A percentile compares a stretch with the other conserved stretches of the same genome.
These are phyloP conservation scores for Solanum virginianum DNA, from an alignment of 257 asterid genomes.

Conservation along the genomic window DNA sequence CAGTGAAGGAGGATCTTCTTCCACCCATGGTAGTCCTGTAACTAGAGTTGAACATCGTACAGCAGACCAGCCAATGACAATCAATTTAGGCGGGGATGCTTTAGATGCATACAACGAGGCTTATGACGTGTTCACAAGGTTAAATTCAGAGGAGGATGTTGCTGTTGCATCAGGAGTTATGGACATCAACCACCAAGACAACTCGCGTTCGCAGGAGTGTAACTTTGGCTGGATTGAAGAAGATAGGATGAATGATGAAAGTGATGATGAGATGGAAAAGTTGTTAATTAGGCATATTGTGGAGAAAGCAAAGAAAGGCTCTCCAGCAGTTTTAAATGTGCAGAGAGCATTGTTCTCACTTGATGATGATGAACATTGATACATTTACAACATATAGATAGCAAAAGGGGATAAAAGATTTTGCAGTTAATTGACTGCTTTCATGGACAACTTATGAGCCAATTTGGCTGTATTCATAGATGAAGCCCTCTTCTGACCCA, in stretches of 20 bases:
- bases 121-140: constrained; percentile 34
- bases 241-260: constrained; percentile 14
- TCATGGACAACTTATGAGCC: not conserved
- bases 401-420: not conserved
- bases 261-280: constrained; percentile 68
- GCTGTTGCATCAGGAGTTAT: constrained; percentile 3
- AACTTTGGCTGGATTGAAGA: constrained; percentile 1
- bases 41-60: constrained; percentile 1
- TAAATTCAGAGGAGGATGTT: constrained; percentile 36
- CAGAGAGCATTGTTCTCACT: constrained; percentile 43
- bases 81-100: constrained; percentile 59
- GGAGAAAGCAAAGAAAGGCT: constrained; percentile 80
- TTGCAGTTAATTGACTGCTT: not conserved
- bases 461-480: not conserved
- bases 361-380: constrained; percentile 28
- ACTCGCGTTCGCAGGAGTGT: not conserved
- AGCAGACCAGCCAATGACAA: constrained; percentile 38
- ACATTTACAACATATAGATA: not conserved
- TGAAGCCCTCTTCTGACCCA: not conserved
- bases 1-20: constrained; percentile 17
- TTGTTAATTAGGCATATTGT: constrained; percentile 66
- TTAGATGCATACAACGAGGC: constrained; percentile 45
- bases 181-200: constrained; percentile 4
- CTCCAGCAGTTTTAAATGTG: constrained; percentile 75
- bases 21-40: constrained; percentile 30